Conservation (phyloP, 2,329 filamentous ascomycete species). For the Mycogone perniciosa region DNA sequence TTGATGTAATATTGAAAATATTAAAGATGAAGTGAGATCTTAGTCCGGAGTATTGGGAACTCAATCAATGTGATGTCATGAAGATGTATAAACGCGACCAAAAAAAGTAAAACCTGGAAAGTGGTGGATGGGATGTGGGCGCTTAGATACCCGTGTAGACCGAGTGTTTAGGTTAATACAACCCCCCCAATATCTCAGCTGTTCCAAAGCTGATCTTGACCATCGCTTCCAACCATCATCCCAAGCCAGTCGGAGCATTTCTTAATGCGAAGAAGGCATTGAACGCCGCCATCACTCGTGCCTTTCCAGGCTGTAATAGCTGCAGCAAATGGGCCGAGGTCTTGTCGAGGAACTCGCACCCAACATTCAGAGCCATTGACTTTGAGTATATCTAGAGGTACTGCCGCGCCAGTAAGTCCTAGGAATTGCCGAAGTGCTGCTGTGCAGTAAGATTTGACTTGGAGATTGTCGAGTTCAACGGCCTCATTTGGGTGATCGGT, state of each 20-base stretch:
- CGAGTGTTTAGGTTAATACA: conserved; percentile 5
- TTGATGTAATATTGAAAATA: conserved; percentile 52
- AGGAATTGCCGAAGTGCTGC: conserved; percentile 62
- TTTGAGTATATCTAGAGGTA: conserved; percentile 65
- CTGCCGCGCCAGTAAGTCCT: conserved; percentile 59
- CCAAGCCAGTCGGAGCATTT: conserved; percentile 61
- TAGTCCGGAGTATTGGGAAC: conserved; percentile 12
- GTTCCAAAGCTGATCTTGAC: conserved; percentile 41
- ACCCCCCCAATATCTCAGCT: conserved; percentile 23
- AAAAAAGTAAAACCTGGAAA: neutral
- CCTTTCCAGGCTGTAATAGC: conserved; percentile 61
- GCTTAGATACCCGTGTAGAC: conserved; percentile 11
- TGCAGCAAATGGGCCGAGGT: conserved; percentile 54
- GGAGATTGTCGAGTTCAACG: conserved; percentile 51
- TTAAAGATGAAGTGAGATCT: neutral
- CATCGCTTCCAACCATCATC: conserved; percentile 45
- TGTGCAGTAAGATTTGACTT: conserved; percentile 56
- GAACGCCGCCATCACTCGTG: conserved; percentile 33
- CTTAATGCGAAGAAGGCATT: conserved; percentile 47
- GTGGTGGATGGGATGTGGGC: neutral
- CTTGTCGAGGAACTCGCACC: conserved; percentile 57
- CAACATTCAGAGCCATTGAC: conserved; percentile 51
- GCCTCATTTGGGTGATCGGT: conserved; percentile 21
- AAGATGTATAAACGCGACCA: conserved; percentile 20
- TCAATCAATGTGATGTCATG: conserved; percentile 10